These are phyloP conservation scores for Dalbergia cochinchinensis DNA, from an alignment of 306 rosid species.

Conservation along the genomic window DNA sequence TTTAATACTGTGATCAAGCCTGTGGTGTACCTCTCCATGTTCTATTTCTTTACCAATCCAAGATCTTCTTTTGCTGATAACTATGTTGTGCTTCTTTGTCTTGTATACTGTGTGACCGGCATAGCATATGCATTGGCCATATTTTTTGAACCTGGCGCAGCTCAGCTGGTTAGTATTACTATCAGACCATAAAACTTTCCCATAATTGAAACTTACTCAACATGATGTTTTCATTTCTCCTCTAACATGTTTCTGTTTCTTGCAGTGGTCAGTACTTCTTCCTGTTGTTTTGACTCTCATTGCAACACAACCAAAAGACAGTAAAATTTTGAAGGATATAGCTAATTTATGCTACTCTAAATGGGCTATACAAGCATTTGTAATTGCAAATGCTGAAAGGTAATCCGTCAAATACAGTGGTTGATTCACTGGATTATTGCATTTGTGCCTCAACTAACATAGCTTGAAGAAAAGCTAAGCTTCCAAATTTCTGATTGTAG, in stretches of 20 bases:
- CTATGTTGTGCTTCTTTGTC: constrained; percentile 78
- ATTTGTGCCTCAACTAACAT: constrained; percentile 7
- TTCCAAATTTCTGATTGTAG: neutral
- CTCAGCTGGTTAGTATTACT: constrained; percentile 82
- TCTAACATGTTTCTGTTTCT: constrained; percentile 44
- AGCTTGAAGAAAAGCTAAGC: neutral
- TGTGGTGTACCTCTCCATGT: constrained; percentile 89
- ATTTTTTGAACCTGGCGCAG: constrained; percentile 86
- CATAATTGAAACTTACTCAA: neutral
- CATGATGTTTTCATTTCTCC: constrained; percentile 30
- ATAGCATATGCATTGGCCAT: constrained; percentile 88
- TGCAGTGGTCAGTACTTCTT: constrained; percentile 95
- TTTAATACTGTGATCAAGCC: constrained; percentile 87
- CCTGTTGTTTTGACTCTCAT: constrained; percentile 93
- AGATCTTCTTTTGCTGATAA: constrained; percentile 88
- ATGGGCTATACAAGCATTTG: constrained; percentile 95
- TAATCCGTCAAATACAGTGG: constrained; percentile 29
- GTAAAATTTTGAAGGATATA: constrained; percentile 61
- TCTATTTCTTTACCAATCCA: constrained; percentile 91
- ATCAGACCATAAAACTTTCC: constrained; percentile 6
- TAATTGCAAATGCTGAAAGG: constrained; percentile 94
- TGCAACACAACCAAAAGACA: constrained; percentile 69
- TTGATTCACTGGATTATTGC: neutral
- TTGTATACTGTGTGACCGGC: constrained; percentile 96
- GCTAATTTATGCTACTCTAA: constrained; percentile 83